Percentiles rank a stretch among this genome's conserved stretches.
Conservation (phyloP, 2,329 filamentous ascomycete species). For the Hypocreales sp. region DNA sequence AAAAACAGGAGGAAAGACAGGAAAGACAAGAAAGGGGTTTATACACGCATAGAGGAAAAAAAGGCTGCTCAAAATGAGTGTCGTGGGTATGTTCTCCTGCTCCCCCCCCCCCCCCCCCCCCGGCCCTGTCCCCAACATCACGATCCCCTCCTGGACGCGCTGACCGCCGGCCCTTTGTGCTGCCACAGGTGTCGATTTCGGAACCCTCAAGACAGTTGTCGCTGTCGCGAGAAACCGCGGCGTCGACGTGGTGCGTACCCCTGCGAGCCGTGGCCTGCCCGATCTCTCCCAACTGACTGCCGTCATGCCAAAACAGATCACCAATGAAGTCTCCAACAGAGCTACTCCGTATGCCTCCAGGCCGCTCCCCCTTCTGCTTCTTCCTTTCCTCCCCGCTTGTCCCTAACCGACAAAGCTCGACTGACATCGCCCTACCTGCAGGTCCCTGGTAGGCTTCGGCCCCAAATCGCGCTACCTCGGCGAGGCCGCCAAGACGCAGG, state of each 20-base stretch:
- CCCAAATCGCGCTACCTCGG: slow-evolving; percentile 89
- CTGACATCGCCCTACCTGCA: slow-evolving; percentile 17
- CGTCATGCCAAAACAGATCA: too few species aligned
- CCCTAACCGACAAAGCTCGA: too few species aligned
- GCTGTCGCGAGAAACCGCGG: slow-evolving; percentile 96
- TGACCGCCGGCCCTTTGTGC: neutral
- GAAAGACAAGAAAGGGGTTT: slow-evolving; percentile 6
- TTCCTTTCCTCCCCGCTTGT: slow-evolving; percentile 1
- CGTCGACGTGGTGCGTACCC: slow-evolving; percentile 94
- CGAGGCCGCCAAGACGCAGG: slow-evolving; percentile 93
- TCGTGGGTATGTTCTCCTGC: slow-evolving; percentile 35
- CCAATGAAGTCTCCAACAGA: slow-evolving; percentile 98
- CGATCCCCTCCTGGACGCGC: too few species aligned
- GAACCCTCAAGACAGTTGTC: slow-evolving; percentile 91
- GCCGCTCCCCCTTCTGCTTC: slow-evolving; percentile 1
- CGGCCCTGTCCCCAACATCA: too few species aligned
- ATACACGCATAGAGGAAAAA: neutral
- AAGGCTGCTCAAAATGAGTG: slow-evolving; percentile 28
- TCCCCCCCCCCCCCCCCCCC: too few species aligned
- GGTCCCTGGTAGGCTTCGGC: slow-evolving; percentile 87
- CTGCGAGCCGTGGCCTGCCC: too few species aligned
- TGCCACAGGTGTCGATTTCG: slow-evolving; percentile 71
- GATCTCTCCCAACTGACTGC: too few species aligned
- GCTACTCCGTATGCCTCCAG: slow-evolving; percentile 71
- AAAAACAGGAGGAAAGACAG: slow-evolving; percentile 2